Conservation (phyloP, 805 yeast genomes). For the Debaryomyces hansenii region DNA sequence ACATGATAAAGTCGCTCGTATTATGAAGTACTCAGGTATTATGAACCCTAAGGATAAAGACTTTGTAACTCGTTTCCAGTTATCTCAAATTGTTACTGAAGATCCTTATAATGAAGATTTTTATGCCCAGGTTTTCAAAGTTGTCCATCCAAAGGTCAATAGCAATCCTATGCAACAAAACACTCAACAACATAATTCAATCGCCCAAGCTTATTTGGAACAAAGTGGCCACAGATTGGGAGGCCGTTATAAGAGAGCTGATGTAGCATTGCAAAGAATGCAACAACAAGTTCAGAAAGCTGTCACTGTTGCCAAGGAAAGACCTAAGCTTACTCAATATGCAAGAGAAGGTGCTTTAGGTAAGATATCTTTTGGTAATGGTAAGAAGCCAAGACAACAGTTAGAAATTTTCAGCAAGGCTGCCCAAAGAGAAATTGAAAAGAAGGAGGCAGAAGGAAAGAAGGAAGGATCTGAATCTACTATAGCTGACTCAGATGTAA, state of each 20-base stretch:
- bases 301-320: slow-evolving; percentile 89
- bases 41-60: slow-evolving; percentile 98
- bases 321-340: slow-evolving; percentile 65
- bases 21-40: slow-evolving; percentile 82
- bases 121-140: slow-evolving; percentile 87
- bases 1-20: slow-evolving; percentile 72
- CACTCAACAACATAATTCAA: slow-evolving; percentile 65
- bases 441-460: slow-evolving; percentile 26
- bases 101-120: slow-evolving; percentile 98
- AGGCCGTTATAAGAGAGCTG: slow-evolving; percentile 80
- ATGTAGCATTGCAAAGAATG: slow-evolving; percentile 92
- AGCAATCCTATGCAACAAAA: slow-evolving; percentile 44
- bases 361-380: slow-evolving; percentile 72
- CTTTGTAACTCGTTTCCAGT: slow-evolving; percentile 89
- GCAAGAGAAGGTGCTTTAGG: slow-evolving; percentile 88
- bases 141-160: slow-evolving; percentile 53
- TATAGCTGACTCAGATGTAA: slow-evolving; percentile 3
- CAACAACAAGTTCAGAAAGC: slow-evolving; percentile 97
- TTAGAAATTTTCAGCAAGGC: slow-evolving; percentile 61
- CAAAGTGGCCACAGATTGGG: slow-evolving; percentile 90
- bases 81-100: slow-evolving; percentile 93
- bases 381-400: slow-evolving; percentile 86
- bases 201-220: slow-evolving; percentile 89
- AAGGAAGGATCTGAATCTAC: slow-evolving; percentile 17
- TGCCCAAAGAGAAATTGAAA: slow-evolving; percentile 46